A percentile compares a stretch with the other conserved stretches of the same genome.
These are phyloP conservation scores for Apiospora sp. DNA, from an alignment of 2,329 filamentous ascomycete species.

Conservation along the genomic window DNA sequence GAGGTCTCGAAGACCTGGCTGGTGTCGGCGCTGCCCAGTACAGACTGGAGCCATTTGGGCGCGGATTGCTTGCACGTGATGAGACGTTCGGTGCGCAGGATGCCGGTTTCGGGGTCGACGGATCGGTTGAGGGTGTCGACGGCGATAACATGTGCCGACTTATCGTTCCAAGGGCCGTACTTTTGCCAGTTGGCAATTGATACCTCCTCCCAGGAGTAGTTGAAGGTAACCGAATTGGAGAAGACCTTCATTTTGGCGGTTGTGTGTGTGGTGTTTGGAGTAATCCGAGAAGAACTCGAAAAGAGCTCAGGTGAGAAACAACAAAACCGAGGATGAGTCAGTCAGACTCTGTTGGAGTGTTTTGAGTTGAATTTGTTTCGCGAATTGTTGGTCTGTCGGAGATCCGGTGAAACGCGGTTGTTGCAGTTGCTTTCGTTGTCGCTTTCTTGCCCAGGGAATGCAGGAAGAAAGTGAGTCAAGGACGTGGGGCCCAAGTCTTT, in stretches of 20 bases:
- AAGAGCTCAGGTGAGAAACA: neutral
- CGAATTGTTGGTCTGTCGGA: neutral
- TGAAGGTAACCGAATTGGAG: conserved; percentile 85
- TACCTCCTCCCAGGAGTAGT: conserved; percentile 99
- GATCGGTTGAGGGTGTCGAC: conserved; percentile 87
- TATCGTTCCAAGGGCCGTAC: conserved; percentile 99
- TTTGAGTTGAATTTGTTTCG: neutral
- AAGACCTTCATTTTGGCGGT: conserved; percentile 85
- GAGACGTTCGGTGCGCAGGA: conserved; percentile 68
- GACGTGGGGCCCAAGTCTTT: neutral
- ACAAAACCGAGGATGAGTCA: conserved; percentile 10
- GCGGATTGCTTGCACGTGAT: conserved; percentile 70
- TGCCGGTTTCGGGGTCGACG: conserved; percentile 64
- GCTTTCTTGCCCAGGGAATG: conserved; percentile 5
- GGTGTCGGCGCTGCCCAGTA: conserved; percentile 82
- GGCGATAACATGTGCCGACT: conserved; percentile 94
- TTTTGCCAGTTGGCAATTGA: conserved; percentile 98
- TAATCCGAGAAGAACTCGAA: conserved; percentile 14
- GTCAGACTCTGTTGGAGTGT: neutral
- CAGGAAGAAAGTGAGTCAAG: conserved; percentile 15
- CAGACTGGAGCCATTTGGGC: conserved; percentile 80
- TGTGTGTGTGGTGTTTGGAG: neutral
- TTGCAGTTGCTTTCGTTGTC: neutral
- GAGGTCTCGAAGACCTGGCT: conserved; percentile 94
- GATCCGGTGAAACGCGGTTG: conserved; percentile 5